Percentiles rank a stretch among this genome's conserved stretches.
These are phyloP conservation scores for Xylariomycetidae sp. DNA, from an alignment of 2,329 filamentous ascomycete genomes.

Conservation along the genomic window DNA sequence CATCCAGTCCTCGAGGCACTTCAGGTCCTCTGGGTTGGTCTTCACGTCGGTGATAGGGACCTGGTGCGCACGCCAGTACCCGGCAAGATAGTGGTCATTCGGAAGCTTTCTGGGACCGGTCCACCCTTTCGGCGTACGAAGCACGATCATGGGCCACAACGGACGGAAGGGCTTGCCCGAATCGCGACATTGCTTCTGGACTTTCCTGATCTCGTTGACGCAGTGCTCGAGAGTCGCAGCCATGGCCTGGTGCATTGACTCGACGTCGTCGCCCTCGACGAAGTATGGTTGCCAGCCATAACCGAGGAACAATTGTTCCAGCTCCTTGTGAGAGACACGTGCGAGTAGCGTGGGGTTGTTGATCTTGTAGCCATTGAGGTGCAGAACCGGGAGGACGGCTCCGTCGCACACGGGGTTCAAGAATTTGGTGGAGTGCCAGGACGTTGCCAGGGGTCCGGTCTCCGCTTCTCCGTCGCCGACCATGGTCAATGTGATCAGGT, in stretches of 20 bases:
- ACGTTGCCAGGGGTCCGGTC: constrained; percentile 72
- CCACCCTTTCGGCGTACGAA: constrained; percentile 77
- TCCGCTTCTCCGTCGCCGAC: constrained; percentile 80
- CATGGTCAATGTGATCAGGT: constrained; percentile 72
- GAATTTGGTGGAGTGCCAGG: constrained; percentile 81
- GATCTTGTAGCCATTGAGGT: constrained; percentile 83
- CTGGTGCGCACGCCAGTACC: constrained; percentile 77
- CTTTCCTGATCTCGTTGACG: constrained; percentile 62
- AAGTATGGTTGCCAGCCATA: constrained; percentile 80
- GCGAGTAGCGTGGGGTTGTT: constrained; percentile 73
- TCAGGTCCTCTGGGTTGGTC: constrained; percentile 60
- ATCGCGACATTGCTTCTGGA: constrained; percentile 68
- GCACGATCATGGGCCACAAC: constrained; percentile 73
- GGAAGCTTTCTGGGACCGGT: constrained; percentile 67
- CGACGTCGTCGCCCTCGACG: constrained; percentile 69
- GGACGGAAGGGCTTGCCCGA: constrained; percentile 66
- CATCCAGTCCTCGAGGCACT: constrained; percentile 73
- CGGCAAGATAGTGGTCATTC: constrained; percentile 66
- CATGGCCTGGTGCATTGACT: constrained; percentile 79
- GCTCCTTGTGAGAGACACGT: constrained; percentile 68
- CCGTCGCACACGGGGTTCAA: constrained; percentile 75
- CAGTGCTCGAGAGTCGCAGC: constrained; percentile 70
- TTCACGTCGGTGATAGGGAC: constrained; percentile 69
- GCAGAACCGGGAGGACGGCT: constrained; percentile 71
- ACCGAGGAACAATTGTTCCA: constrained; percentile 63